A percentile compares a stretch with the other conserved stretches of the same genome.
Evolutionary conservation across 179 eudicot genomes (phyloP).

Genomic region (Silene vulgaris): DNA sequence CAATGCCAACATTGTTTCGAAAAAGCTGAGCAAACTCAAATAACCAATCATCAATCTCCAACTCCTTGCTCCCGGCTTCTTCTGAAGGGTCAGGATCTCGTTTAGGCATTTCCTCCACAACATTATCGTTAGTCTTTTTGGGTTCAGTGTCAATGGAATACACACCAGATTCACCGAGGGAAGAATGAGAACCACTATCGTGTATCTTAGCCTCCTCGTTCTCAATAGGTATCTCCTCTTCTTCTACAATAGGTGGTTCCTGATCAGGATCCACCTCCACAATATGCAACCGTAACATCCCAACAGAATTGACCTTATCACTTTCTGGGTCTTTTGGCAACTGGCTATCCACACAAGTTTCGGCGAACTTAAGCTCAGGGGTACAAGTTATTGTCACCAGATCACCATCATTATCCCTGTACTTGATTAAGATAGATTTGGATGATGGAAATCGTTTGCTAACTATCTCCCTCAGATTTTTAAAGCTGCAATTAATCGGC

Average conservation of each 20-base stretch:
- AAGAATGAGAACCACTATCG: conserved; percentile 57
- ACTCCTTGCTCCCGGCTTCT: conserved; percentile 74
- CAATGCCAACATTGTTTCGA: conserved; percentile 81
- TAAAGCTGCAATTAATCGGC: conserved; percentile 73
- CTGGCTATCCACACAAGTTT: conserved; percentile 54
- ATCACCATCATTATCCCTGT: conserved; percentile 79
- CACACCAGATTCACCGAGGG: conserved; percentile 43
- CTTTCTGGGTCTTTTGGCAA: conserved; percentile 49
- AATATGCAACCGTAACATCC: conserved; percentile 70
- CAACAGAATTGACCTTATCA: conserved; percentile 44
- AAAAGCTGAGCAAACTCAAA: conserved; percentile 92
- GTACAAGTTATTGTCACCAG: conserved; percentile 83
- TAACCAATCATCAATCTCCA: conserved; percentile 96
- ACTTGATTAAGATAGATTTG: conserved; percentile 72
- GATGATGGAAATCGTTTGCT: conserved; percentile 67
- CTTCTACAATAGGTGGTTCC: conserved; percentile 71
- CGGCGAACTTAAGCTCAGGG: conserved; percentile 74
- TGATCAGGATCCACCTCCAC: conserved; percentile 88
- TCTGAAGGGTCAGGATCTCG: conserved; percentile 45
- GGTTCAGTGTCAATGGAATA: conserved; percentile 50
- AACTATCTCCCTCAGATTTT: conserved; percentile 65
- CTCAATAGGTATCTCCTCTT: conserved; percentile 52
- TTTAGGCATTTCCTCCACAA: conserved; percentile 37
- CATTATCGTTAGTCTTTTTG: conserved; percentile 49
- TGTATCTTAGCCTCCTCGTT: conserved; percentile 50